Conservation (phyloP, 2,329 filamentous ascomycete species). For the Lasiodiplodia theobromae region DNA sequence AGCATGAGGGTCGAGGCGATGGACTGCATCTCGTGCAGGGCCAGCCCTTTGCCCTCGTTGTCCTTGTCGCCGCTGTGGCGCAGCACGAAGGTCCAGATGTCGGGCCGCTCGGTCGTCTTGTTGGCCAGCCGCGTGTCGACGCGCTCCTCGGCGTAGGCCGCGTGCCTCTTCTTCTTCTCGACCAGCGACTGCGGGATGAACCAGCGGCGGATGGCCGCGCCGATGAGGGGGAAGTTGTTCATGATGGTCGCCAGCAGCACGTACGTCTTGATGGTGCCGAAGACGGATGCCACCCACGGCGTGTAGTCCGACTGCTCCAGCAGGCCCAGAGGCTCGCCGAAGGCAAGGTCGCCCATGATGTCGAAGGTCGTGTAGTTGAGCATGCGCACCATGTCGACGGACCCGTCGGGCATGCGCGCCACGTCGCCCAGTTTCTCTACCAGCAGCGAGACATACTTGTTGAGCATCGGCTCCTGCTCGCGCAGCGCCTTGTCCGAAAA, state of each 20-base stretch:
- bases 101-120: slow-evolving; percentile 23
- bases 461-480: slow-evolving; percentile 42
- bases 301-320: slow-evolving; percentile 40
- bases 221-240: slow-evolving; percentile 8
- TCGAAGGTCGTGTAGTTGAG: slow-evolving; percentile 41
- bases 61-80: slow-evolving; percentile 37
- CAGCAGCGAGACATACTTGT: slow-evolving; percentile 43
- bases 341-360: slow-evolving; percentile 44
- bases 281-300: slow-evolving; percentile 44
- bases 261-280: slow-evolving; percentile 35
- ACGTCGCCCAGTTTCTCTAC: slow-evolving; percentile 31
- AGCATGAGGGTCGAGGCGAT: slow-evolving; percentile 49
- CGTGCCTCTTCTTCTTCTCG: neutral
- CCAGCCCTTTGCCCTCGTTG: slow-evolving; percentile 36
- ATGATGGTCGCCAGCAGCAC: slow-evolving; percentile 1
- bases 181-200: slow-evolving; percentile 1
- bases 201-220: neutral
- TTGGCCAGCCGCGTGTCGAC: slow-evolving; percentile 38
- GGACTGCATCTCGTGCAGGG: slow-evolving; percentile 46
- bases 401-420: neutral
- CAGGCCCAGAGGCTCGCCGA: slow-evolving; percentile 42
- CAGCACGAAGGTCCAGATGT: slow-evolving; percentile 52
- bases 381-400: slow-evolving; percentile 25
- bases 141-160: slow-evolving; percentile 4
- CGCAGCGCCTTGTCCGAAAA: slow-evolving; percentile 44